These are phyloP conservation scores for Fremontodendron californicum DNA, from an alignment of 345 rosid species.

Conservation along the genomic window DNA sequence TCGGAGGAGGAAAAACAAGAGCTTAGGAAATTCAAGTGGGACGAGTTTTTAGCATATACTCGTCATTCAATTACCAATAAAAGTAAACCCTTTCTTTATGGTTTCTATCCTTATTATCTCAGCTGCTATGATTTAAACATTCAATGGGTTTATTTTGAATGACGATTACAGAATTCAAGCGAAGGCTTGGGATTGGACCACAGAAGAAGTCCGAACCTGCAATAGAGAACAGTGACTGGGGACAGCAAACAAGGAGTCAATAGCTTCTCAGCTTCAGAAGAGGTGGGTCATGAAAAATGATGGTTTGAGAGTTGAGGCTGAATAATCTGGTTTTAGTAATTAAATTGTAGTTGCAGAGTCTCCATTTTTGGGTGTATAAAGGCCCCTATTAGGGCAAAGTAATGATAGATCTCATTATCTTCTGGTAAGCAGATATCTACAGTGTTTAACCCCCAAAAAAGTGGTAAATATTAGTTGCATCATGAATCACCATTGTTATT, in stretches of 20 bases:
- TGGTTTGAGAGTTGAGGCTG: constrained; percentile 18
- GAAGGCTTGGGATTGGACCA: constrained; percentile 44
- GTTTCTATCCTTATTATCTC: not conserved
- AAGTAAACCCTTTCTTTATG: constrained; percentile 44
- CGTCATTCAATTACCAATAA: constrained; percentile 82
- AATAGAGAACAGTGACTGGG: constrained; percentile 24
- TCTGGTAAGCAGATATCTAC: constrained; percentile 19
- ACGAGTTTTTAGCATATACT: constrained; percentile 74
- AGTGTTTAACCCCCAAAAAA: constrained; percentile 13
- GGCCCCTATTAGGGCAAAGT: constrained; percentile 38
- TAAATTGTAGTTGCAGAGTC: constrained; percentile 21
- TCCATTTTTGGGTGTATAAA: constrained; percentile 23
- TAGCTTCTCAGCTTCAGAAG: constrained; percentile 21
- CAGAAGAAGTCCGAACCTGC: constrained; percentile 37
- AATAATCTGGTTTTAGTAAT: constrained; percentile 14
- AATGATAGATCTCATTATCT: constrained; percentile 11
- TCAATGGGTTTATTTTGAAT: not conserved
- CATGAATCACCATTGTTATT: not conserved
- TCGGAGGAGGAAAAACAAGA: constrained; percentile 72
- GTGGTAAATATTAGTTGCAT: constrained; percentile 13
- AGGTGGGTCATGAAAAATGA: constrained; percentile 21
- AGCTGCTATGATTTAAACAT: not conserved
- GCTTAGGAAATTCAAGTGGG: constrained; percentile 74
- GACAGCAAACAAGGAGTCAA: not conserved
- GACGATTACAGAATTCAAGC: constrained; percentile 57